Evolutionary conservation across 208 protist genomes (phyloP).

Genomic region (Herpetomonas samuelpessoai): DNA sequence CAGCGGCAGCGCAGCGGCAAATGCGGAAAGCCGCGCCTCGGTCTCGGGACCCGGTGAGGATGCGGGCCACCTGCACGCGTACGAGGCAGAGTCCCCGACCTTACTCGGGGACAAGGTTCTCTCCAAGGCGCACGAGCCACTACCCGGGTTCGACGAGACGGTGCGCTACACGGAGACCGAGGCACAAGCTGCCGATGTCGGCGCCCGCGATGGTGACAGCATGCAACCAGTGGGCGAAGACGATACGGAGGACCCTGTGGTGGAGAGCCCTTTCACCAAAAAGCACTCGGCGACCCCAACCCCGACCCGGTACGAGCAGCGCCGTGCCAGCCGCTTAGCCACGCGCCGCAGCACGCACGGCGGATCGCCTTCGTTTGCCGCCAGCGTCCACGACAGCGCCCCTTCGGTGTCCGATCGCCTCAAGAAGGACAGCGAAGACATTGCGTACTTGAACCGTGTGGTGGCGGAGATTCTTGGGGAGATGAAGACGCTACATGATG

Average conservation of each 20-base stretch:
- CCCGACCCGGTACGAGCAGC: neutral
- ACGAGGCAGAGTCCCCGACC: slow-evolving; percentile 7
- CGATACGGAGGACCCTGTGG: neutral
- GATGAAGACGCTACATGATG: slow-evolving; percentile 75
- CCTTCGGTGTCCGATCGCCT: slow-evolving; percentile 51
- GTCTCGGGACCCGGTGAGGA: neutral
- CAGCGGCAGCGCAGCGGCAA: neutral
- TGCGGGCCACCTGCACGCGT: neutral
- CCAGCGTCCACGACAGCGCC: neutral
- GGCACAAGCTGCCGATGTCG: neutral
- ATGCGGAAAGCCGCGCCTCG: neutral
- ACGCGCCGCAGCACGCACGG: neutral
- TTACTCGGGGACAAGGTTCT: slow-evolving; percentile 67
- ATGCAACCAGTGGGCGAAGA: too few species aligned
- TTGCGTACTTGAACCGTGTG: slow-evolving; percentile 86
- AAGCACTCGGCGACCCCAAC: neutral
- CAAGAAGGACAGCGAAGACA: slow-evolving; percentile 61
- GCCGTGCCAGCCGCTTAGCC: neutral
- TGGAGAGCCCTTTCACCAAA: neutral
- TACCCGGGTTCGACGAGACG: slow-evolving; percentile 2
- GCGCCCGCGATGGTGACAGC: neutral
- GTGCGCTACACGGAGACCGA: neutral
- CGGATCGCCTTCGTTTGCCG: neutral
- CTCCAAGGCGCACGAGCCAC: slow-evolving; percentile 43
- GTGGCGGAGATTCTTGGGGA: slow-evolving; percentile 86